Evolutionary conservation across 495 filamentous ascomycete genomes (phyloP).

Genomic region (Aspergillus homomorphus): DNA sequence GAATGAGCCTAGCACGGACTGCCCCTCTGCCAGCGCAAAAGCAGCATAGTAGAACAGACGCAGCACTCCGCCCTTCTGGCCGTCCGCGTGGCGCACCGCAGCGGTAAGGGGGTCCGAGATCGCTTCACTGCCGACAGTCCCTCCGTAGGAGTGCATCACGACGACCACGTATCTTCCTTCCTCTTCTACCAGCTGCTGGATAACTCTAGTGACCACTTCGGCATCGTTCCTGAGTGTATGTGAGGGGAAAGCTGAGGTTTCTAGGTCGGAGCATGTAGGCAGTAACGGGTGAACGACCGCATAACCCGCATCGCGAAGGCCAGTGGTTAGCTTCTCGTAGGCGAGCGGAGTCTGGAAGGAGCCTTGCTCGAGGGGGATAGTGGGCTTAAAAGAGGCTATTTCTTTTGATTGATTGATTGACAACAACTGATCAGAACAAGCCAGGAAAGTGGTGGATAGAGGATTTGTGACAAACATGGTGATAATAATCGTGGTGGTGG

Average conservation of each 20-base stretch:
- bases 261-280: slow-evolving; percentile 10
- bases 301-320: slow-evolving; percentile 5
- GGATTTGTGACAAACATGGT: too few relatives aligned
- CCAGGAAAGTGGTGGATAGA: too few relatives aligned
- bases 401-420: too few relatives aligned
- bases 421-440: too few relatives aligned
- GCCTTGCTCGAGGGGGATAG: slow-evolving; percentile 8
- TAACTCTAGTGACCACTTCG: not conserved
- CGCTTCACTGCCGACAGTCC: slow-evolving; percentile 7
- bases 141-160: slow-evolving; percentile 12
- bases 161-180: slow-evolving; percentile 1
- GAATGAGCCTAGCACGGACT: slow-evolving; percentile 7
- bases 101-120: slow-evolving; percentile 6
- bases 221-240: slow-evolving; percentile 4
- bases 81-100: not conserved
- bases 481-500: too few relatives aligned
- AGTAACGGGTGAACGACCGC: not conserved
- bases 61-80: slow-evolving; percentile 1
- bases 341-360: slow-evolving; percentile 9
- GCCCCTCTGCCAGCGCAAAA: not conserved
- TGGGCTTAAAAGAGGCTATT: slow-evolving; percentile 3
- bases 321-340: not conserved
- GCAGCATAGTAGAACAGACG: slow-evolving; percentile 11
- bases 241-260: slow-evolving; percentile 3
- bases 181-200: slow-evolving; percentile 7